phyloP scores from a whole-genome alignment of 345 rosid genomes.

The Litchi chinensis region DNA sequence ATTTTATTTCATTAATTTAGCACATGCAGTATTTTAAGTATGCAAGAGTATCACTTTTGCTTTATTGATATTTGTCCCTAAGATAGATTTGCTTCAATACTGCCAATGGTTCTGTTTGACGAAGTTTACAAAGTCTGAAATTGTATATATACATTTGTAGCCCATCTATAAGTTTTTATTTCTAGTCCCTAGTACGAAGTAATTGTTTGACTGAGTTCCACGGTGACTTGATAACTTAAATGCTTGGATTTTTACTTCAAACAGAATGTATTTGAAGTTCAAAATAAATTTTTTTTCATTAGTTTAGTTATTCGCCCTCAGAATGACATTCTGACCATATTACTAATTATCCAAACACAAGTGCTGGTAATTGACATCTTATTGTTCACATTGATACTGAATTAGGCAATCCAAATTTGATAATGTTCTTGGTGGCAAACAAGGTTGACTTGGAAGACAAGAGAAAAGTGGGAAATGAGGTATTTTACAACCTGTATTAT shows the following conservation, averaged over 20 bases:
- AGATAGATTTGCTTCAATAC: not conserved
- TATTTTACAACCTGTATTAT: conserved; percentile 18
- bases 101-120: not conserved
- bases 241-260: not conserved
- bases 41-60: not conserved
- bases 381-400: not conserved
- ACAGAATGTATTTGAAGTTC: not conserved
- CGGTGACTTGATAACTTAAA: not conserved
- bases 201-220: conserved; percentile 1
- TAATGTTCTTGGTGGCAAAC: conserved; percentile 73
- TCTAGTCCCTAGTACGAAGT: not conserved
- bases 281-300: not conserved
- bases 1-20: not conserved
- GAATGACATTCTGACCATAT: not conserved
- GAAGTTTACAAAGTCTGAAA: not conserved
- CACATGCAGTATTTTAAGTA: not conserved
- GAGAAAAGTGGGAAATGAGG: conserved; percentile 66
- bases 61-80: conserved; percentile 9
- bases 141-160: not conserved
- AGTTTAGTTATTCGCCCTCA: not conserved
- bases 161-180: not conserved
- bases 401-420: conserved; percentile 69
- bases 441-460: conserved; percentile 72
- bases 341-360: not conserved
- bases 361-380: not conserved